Evolutionary conservation across 164 flowering plant genomes (phyloP).

Genomic region (Nymphaea colorata): DNA sequence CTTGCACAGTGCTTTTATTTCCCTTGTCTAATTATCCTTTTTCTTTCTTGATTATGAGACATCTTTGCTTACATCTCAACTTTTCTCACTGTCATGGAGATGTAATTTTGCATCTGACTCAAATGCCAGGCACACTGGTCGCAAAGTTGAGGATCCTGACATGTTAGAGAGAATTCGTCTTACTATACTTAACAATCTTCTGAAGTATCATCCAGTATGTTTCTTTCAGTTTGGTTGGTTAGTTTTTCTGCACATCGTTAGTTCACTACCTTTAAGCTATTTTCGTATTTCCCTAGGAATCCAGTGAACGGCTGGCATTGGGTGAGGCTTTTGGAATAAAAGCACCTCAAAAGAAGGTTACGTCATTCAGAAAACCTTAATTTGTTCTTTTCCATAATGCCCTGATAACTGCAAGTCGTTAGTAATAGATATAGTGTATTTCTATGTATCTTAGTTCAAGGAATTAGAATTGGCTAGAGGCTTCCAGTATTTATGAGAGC

Average conservation of each 20-base stretch:
- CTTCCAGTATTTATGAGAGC: too few relatives aligned
- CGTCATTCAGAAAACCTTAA: background rate
- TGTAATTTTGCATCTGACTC: constrained; percentile 1
- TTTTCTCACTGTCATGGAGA: background rate
- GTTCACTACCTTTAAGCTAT: background rate
- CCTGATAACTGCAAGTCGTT: background rate
- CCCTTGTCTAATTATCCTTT: too few relatives aligned
- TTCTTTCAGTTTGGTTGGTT: constrained; percentile 7
- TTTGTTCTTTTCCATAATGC: background rate
- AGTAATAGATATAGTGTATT: background rate
- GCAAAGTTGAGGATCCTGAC: constrained; percentile 71
- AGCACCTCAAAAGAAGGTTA: constrained; percentile 78
- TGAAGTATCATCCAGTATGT: constrained; percentile 62
- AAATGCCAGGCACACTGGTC: constrained; percentile 52
- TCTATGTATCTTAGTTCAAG: too few relatives aligned
- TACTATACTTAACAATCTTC: constrained; percentile 32
- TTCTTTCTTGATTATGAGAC: too few relatives aligned
- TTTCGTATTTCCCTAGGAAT: constrained; percentile 42
- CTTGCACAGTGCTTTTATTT: too few relatives aligned
- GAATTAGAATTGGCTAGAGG: background rate
- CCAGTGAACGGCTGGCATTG: constrained; percentile 78
- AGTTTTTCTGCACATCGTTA: background rate
- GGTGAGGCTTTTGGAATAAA: constrained; percentile 89
- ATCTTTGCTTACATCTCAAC: background rate
- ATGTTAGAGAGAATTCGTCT: constrained; percentile 31